Evolutionary conservation across 345 rosid species (phyloP).

Genomic region (Triadica sebifera): DNA sequence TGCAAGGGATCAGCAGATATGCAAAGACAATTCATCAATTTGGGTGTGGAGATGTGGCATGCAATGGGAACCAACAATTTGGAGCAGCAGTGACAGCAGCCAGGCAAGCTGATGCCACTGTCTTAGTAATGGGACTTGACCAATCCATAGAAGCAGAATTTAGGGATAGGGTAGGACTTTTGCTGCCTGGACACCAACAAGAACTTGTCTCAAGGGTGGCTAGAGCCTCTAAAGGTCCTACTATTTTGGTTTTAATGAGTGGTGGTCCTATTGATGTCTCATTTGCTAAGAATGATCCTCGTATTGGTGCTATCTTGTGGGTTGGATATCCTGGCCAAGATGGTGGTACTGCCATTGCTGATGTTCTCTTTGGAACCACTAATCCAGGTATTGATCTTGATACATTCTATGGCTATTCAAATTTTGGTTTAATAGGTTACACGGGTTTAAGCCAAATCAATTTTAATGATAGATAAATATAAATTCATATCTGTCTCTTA

Average conservation of each 20-base stretch:
- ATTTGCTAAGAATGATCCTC: slow-evolving; percentile 32
- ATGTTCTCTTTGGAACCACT: slow-evolving; percentile 26
- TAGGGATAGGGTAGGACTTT: slow-evolving; percentile 25
- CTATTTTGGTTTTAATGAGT: slow-evolving; percentile 31
- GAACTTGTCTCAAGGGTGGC: slow-evolving; percentile 36
- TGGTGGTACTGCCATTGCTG: slow-evolving; percentile 38
- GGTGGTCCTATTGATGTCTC: slow-evolving; percentile 35
- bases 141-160: slow-evolving; percentile 32
- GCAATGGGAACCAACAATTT: slow-evolving; percentile 23
- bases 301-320: slow-evolving; percentile 34
- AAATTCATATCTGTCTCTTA: too few species aligned
- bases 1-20: slow-evolving; percentile 29
- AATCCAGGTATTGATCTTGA: slow-evolving; percentile 22
- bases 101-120: slow-evolving; percentile 29
- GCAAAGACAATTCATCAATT: slow-evolving; percentile 21
- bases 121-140: slow-evolving; percentile 34
- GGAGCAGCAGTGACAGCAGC: slow-evolving; percentile 25
- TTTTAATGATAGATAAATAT: too few species aligned
- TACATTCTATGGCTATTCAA: too few species aligned
- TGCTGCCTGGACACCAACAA: slow-evolving; percentile 33
- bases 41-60: slow-evolving; percentile 24
- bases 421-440: too few species aligned
- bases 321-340: slow-evolving; percentile 37
- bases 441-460: too few species aligned
- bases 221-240: slow-evolving; percentile 31